Evolutionary conservation across 78 protist species (phyloP).

Genomic region (Planoprotostelium fungivorum): DNA sequence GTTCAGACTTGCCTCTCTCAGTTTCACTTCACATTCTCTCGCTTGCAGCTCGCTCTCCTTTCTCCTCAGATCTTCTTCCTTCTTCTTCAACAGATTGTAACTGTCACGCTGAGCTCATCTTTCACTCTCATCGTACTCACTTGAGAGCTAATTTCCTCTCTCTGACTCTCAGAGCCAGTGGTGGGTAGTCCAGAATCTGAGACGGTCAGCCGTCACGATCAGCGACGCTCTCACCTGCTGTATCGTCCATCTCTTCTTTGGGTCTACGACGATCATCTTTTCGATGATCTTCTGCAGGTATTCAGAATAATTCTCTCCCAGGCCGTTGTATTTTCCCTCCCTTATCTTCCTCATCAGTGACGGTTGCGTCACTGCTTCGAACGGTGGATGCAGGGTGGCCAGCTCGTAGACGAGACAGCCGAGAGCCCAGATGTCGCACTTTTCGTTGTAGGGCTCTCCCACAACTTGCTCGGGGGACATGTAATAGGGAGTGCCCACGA

Average conservation of each 20-base stretch:
- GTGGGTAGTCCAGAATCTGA: conserved; percentile 14
- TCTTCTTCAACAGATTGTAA: conserved; percentile 28
- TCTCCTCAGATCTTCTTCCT: conserved; percentile 39
- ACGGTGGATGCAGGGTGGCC: conserved; percentile 70
- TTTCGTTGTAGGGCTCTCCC: conserved; percentile 67
- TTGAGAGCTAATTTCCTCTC: conserved; percentile 33
- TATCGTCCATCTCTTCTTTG: background rate
- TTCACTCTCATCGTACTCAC: background rate
- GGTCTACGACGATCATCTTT: conserved; percentile 34
- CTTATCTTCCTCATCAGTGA: conserved; percentile 54
- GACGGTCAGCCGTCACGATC: conserved; percentile 26
- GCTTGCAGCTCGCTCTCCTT: conserved; percentile 18
- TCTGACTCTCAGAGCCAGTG: conserved; percentile 18
- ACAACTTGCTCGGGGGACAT: conserved; percentile 82
- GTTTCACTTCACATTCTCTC: conserved; percentile 22
- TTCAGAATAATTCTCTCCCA: conserved; percentile 28
- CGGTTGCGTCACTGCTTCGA: conserved; percentile 58
- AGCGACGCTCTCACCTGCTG: background rate
- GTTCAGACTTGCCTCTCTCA: conserved; percentile 13
- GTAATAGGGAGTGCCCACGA: conserved; percentile 89
- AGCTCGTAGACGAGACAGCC: conserved; percentile 79
- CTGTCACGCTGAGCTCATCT: background rate
- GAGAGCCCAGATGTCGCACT: conserved; percentile 86
- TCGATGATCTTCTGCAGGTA: conserved; percentile 22
- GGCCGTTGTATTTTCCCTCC: conserved; percentile 30